Evolutionary conservation across 1,139 yeast species (phyloP), one percentile per base, ranked within the genome.

Genomic region (Pichia sp.): DNA sequence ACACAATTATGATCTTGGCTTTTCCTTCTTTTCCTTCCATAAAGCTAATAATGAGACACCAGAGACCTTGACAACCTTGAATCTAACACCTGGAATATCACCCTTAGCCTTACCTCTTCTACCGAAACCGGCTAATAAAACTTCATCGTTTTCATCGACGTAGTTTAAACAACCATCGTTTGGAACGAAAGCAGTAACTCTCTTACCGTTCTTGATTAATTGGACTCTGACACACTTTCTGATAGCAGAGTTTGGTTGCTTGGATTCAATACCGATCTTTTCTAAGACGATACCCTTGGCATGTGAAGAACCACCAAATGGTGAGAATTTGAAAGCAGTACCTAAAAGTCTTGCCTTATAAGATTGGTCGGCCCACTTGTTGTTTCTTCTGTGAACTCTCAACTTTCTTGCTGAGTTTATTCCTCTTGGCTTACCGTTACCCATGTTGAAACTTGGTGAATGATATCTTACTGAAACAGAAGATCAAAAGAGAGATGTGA

Each of bases 101-200:
- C 99, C 99, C 96, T 94, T 94, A 75, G 99, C 99, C 86, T 93
- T 93, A 83, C 99, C 99, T 86, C 96, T 93, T 83, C 99, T 90
- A 88, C 99, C 99, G 89, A 94, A 94, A 84, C 99, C 99, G 69
- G 99, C 98, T 69, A 93, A 82, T 71, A 93, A 83, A 68, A 93
- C 99, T 79, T 93, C 98, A 81, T 93, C 98, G 83, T 93, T 93
- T 83, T 93, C 98, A 73, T 93, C 99, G 69, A 93, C 97, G 68
- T 85, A 93, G 93, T 93, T 93, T 77, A 91, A 81, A 85, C 99
- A 94, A 91, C 99, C 99, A 79, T 94, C 99, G 71, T 93, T 93
- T 78, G 99, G 99, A 73, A 94, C 99, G 95, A 94, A 94, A 75
- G 99, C 99, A 71, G 99, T 93, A 67, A 94, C 99, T 83, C 89